Conservation (phyloP, 805 yeast genomes). For the Yamadazyma akitaensis region DNA sequence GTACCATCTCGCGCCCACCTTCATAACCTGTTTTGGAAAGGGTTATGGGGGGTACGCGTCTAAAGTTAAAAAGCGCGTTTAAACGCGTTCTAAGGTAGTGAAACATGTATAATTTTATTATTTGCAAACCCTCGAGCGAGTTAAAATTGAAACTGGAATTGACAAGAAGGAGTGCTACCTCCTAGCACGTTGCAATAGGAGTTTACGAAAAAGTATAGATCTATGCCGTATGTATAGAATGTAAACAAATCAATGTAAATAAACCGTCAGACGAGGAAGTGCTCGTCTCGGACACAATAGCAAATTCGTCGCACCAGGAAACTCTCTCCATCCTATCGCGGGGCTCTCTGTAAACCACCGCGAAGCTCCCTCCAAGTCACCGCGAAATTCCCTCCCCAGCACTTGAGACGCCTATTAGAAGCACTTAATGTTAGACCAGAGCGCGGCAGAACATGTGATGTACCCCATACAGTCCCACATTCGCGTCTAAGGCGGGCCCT, state of each 20-base stretch:
- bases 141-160: too few species aligned
- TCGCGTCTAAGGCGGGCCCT: conserved; percentile 4
- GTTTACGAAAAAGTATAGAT: background rate
- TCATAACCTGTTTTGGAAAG: too few species aligned
- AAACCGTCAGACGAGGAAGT: background rate
- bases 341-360: background rate
- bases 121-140: too few species aligned
- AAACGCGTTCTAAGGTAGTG: background rate
- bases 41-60: background rate
- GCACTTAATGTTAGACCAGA: background rate
- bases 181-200: background rate
- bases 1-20: too few species aligned
- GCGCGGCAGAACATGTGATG: conserved; percentile 1
- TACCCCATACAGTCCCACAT: background rate
- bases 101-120: too few species aligned
- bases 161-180: background rate
- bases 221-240: background rate
- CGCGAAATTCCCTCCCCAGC: background rate
- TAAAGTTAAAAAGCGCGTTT: background rate
- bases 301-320: too few species aligned
- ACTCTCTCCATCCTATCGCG: too few species aligned
- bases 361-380: background rate
- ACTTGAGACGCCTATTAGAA: too few species aligned
- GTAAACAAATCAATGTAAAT: background rate
- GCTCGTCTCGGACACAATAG: background rate